Evolutionary conservation across 305 asterid species (phyloP).

Genomic region (Fraxinus nigra): DNA sequence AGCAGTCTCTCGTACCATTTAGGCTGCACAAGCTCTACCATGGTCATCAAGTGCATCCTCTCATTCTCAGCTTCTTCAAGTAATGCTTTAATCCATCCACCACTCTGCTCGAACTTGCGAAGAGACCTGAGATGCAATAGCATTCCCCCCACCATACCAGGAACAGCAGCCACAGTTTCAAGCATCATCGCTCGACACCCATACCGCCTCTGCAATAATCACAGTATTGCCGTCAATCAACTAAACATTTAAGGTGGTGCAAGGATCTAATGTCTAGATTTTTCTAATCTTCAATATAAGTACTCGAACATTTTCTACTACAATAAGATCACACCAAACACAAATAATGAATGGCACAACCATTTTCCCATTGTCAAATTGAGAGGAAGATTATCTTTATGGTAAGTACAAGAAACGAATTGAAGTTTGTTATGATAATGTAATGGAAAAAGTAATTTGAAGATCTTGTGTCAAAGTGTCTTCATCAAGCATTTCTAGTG

Average conservation of each 20-base stretch:
- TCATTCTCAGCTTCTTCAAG: conserved; percentile 98
- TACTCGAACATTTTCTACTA: neutral
- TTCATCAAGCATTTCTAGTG: neutral
- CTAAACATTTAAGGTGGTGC: neutral
- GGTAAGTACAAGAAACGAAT: neutral
- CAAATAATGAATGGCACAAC: neutral
- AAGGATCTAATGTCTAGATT: neutral
- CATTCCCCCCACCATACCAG: conserved; percentile 98
- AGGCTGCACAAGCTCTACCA: conserved; percentile 94
- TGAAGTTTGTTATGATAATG: neutral
- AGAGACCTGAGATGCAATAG: conserved; percentile 81
- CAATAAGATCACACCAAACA: neutral
- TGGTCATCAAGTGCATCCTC: conserved; percentile 98
- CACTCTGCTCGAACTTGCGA: conserved; percentile 88
- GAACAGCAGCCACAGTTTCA: conserved; percentile 98
- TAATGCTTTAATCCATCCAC: conserved; percentile 96
- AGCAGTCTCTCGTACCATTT: conserved; percentile 87
- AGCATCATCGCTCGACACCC: conserved; percentile 99
- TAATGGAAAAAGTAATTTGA: neutral
- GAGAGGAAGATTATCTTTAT: neutral
- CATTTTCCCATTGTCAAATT: neutral
- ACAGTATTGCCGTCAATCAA: neutral
- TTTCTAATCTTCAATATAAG: conserved; percentile 6
- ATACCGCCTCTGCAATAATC: conserved; percentile 65
- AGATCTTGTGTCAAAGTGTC: neutral